Percentiles rank a stretch among this genome's conserved stretches.
Conservation (phyloP, 768 basidiomycete genomes). For the Mrakia blollopis region DNA sequence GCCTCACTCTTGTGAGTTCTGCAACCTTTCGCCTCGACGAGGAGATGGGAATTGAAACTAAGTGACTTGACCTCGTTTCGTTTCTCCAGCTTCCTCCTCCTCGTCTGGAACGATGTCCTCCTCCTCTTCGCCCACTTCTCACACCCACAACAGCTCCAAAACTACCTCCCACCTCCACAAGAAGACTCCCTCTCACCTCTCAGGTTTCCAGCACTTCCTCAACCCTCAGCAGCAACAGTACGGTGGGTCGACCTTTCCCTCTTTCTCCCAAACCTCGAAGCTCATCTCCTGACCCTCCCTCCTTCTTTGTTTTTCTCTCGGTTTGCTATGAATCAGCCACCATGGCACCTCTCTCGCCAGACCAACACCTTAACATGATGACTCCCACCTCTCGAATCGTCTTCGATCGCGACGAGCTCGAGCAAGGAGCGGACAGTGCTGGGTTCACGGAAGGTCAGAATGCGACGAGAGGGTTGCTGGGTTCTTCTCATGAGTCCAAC, state of each 20-base stretch:
- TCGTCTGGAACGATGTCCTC: neutral
- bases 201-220: neutral
- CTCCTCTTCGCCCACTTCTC: neutral
- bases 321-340: neutral
- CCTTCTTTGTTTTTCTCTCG: no score
- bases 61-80: neutral
- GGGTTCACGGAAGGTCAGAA: neutral
- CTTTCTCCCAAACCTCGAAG: neutral
- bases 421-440: neutral
- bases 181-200: neutral
- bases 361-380: neutral
- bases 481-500: neutral
- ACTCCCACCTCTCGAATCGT: neutral
- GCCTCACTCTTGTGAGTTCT: neutral
- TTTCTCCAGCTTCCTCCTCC: neutral
- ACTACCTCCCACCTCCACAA: neutral
- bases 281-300: neutral
- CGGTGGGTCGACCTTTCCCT: no score
- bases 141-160: neutral
- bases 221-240: neutral
- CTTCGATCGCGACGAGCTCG: neutral
- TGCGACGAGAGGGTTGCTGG: neutral
- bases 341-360: neutral
- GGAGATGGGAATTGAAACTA: no score
- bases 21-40: no score